These are phyloP conservation scores for Monilinia aucupariae DNA, from an alignment of 2,329 filamentous ascomycete genomes.

Conservation along the genomic window DNA sequence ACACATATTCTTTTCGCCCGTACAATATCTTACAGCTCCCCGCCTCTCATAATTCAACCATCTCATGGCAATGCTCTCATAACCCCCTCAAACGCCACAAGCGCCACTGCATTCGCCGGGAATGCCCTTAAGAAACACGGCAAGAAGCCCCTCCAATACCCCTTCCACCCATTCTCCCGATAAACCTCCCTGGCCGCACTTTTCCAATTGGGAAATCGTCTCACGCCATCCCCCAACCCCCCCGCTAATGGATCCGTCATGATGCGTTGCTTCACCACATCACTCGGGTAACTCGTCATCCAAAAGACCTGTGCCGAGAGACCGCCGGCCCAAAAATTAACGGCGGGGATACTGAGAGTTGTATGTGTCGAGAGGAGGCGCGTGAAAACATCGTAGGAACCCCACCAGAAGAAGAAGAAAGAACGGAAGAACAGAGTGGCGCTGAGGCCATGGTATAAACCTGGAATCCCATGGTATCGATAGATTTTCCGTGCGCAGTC, in stretches of 20 bases:
- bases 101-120: slow-evolving; percentile 88
- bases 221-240: slow-evolving; percentile 58
- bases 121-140: slow-evolving; percentile 93
- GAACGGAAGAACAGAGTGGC: slow-evolving; percentile 84
- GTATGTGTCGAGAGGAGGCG: slow-evolving; percentile 62
- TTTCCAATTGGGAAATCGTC: slow-evolving; percentile 69
- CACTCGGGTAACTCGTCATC: slow-evolving; percentile 84
- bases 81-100: slow-evolving; percentile 88
- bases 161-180: slow-evolving; percentile 66
- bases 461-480: slow-evolving; percentile 65
- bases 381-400: slow-evolving; percentile 83
- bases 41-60: neutral
- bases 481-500: slow-evolving; percentile 73
- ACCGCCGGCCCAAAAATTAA: slow-evolving; percentile 98
- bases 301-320: slow-evolving; percentile 92
- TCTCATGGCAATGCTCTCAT: slow-evolving; percentile 56
- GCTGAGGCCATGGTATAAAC: slow-evolving; percentile 78
- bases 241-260: slow-evolving; percentile 91
- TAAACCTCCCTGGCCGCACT: slow-evolving; percentile 75
- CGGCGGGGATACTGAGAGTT: slow-evolving; percentile 63
- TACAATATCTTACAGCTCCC: slow-evolving; percentile 1
- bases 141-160: slow-evolving; percentile 89
- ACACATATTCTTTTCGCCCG: neutral
- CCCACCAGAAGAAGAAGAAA: slow-evolving; percentile 99
- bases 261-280: slow-evolving; percentile 92